Percentiles rank a stretch among this genome's conserved stretches.
phyloP scores from a whole-genome alignment of 2,329 filamentous ascomycete species.

The Monosporascus ibericus region DNA sequence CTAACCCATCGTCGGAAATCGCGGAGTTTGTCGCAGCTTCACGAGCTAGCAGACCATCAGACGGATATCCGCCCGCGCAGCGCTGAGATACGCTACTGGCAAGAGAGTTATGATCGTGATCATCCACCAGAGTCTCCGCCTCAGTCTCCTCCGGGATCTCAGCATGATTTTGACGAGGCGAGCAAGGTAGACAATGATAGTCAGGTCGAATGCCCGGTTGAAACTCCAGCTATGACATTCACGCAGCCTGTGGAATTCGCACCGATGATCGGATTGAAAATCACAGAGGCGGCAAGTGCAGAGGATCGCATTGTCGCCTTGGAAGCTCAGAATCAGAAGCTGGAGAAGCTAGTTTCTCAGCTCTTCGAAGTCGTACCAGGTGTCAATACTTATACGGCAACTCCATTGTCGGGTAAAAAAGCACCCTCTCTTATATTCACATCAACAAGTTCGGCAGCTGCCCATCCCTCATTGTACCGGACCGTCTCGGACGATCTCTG shows the following conservation, averaged over 20 bases:
- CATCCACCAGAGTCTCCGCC: no score
- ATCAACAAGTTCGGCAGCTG: slow-evolving; percentile 18
- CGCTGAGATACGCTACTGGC: slow-evolving; percentile 60
- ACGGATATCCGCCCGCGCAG: slow-evolving; percentile 44
- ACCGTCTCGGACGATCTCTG: slow-evolving; percentile 17
- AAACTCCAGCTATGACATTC: slow-evolving; percentile 29
- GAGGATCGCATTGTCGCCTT: slow-evolving; percentile 47
- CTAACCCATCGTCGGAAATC: slow-evolving; percentile 47
- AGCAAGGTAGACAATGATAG: slow-evolving; percentile 24
- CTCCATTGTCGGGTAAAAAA: slow-evolving; percentile 14
- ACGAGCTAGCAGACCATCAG: slow-evolving; percentile 30
- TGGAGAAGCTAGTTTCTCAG: slow-evolving; percentile 48
- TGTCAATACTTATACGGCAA: slow-evolving; percentile 27
- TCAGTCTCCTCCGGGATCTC: neutral
- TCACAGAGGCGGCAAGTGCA: slow-evolving; percentile 47
- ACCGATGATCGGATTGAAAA: slow-evolving; percentile 47
- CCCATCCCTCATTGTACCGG: slow-evolving; percentile 26
- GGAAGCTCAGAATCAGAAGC: slow-evolving; percentile 44
- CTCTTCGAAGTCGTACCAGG: slow-evolving; percentile 41
- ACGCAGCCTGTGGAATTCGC: slow-evolving; percentile 52
- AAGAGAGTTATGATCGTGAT: slow-evolving; percentile 51
- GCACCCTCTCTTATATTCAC: slow-evolving; percentile 19
- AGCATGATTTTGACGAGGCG: slow-evolving; percentile 26
- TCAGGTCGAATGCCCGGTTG: slow-evolving; percentile 25
- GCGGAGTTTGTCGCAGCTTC: slow-evolving; percentile 51